Conservation (phyloP, 2,329 filamentous ascomycete species). For the Cytospora paraplurivora region DNA sequence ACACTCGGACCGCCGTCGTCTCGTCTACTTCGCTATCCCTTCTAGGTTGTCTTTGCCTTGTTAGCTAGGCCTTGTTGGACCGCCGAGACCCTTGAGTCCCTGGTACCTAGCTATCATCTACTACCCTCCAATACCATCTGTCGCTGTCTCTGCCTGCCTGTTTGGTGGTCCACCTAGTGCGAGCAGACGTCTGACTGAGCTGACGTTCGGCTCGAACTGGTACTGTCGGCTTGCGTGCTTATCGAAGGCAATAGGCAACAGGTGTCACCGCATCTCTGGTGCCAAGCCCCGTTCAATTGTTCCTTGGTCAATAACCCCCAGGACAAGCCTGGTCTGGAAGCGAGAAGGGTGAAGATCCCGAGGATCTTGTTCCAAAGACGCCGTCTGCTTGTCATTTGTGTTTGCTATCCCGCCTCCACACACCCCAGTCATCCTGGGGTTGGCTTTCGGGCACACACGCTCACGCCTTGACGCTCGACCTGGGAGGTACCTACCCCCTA, state of each 20-base stretch:
- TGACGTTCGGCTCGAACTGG: conserved; percentile 17
- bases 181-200: conserved; percentile 21
- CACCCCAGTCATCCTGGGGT: conserved; percentile 21
- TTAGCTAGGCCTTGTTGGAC: conserved; percentile 20
- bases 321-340: conserved; percentile 20
- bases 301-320: conserved; percentile 14
- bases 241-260: conserved; percentile 7
- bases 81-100: conserved; percentile 22
- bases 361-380: conserved; percentile 27
- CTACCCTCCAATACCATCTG: background rate
- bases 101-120: conserved; percentile 19
- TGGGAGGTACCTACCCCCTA: conserved; percentile 18
- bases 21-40: conserved; percentile 18
- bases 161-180: background rate
- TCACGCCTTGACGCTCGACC: conserved; percentile 14
- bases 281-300: conserved; percentile 20
- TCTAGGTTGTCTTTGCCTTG: conserved; percentile 24
- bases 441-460: conserved; percentile 18
- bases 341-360: conserved; percentile 25
- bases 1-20: conserved; percentile 9
- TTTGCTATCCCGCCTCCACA: conserved; percentile 27
- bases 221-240: conserved; percentile 20
- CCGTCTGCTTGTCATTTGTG: conserved; percentile 28
- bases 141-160: background rate
- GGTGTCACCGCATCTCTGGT: conserved; percentile 27